Percentiles rank a stretch among this genome's conserved stretches.
Evolutionary conservation across 805 yeast genomes (phyloP).

Genomic region (Cyberlindnera mrakii): DNA sequence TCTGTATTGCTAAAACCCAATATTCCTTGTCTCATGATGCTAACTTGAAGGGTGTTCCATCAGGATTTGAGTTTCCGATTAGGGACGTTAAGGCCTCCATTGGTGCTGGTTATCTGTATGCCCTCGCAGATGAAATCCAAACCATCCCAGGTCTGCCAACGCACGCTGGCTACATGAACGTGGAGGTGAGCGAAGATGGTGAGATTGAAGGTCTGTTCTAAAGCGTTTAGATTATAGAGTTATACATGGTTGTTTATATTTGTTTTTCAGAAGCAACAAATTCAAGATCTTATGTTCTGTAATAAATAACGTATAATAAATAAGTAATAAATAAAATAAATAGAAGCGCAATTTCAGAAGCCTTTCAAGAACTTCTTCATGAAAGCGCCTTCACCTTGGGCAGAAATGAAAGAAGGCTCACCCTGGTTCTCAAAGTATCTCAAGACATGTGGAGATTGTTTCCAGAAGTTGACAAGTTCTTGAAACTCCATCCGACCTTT

Average conservation of each 20-base stretch:
- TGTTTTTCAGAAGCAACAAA: neutral
- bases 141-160: slow-evolving; percentile 86
- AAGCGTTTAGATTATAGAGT: slow-evolving; percentile 1
- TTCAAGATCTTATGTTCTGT: neutral
- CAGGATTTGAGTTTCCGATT: slow-evolving; percentile 73
- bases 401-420: slow-evolving; percentile 37
- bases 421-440: slow-evolving; percentile 70
- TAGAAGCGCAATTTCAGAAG: slow-evolving; percentile 2
- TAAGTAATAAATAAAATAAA: slow-evolving; percentile 2
- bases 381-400: slow-evolving; percentile 45
- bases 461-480: slow-evolving; percentile 85
- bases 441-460: slow-evolving; percentile 79
- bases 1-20: slow-evolving; percentile 83
- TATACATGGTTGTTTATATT: neutral
- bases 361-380: slow-evolving; percentile 72
- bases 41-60: slow-evolving; percentile 75
- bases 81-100: slow-evolving; percentile 72
- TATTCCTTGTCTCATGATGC: slow-evolving; percentile 83
- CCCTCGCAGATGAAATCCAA: slow-evolving; percentile 80
- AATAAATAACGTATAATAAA: slow-evolving; percentile 5
- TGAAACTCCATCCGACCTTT: slow-evolving; percentile 91
- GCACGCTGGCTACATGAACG: slow-evolving; percentile 81
- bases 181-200: slow-evolving; percentile 73
- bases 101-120: slow-evolving; percentile 83
- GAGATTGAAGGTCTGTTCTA: slow-evolving; percentile 77